phyloP scores from a whole-genome alignment of 2,329 filamentous ascomycete genomes.

The Botrytis elliptica region DNA sequence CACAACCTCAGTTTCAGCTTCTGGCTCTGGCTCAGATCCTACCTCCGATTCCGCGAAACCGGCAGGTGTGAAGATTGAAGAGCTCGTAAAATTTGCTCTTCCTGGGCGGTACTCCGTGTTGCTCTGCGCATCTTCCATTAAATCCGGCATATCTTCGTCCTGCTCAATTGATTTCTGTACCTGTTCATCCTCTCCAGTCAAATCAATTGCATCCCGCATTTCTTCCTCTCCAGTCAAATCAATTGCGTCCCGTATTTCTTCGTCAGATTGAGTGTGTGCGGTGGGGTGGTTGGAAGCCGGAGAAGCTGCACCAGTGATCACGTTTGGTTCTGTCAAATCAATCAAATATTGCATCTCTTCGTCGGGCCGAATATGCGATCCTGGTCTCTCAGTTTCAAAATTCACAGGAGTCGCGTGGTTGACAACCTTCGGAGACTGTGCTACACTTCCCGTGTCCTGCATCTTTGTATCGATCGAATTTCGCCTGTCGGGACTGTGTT shows the following conservation, averaged over 20 bases:
- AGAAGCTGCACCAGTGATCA: neutral
- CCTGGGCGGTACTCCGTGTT: neutral
- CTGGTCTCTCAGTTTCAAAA: neutral
- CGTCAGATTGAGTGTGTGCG: neutral
- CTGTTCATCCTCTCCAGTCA: neutral
- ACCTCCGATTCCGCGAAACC: neutral
- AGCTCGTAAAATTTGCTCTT: neutral
- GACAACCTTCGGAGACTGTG: neutral
- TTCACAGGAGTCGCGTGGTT: neutral
- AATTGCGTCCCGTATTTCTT: neutral
- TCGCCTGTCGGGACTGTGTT: neutral
- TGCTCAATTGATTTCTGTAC: neutral
- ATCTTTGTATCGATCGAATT: neutral
- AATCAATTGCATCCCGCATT: neutral
- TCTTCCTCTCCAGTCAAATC: neutral
- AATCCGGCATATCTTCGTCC: neutral
- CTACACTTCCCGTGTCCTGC: neutral
- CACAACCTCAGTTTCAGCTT: neutral
- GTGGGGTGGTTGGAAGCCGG: neutral
- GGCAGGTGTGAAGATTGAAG: neutral
- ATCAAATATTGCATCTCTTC: neutral
- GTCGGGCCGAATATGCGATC: neutral
- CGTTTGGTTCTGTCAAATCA: neutral
- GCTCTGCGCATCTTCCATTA: neutral
- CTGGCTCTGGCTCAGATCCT: neutral